Base-by-base conservation (phyloP, 2,329 filamentous ascomycete species). In the Paracoccidioides lutzii region DNA sequence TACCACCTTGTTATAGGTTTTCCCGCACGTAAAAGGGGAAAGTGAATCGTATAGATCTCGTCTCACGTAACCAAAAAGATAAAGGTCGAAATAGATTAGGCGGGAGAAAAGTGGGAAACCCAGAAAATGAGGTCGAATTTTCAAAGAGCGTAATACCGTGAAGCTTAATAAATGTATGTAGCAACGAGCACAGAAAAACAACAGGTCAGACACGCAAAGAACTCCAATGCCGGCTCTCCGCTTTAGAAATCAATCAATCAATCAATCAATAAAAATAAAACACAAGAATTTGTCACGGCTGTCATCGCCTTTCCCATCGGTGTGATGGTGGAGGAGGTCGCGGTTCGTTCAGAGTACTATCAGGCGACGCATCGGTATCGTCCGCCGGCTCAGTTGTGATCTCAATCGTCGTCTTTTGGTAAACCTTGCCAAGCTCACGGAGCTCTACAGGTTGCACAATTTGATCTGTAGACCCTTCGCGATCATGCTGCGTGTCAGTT, bases 381-480 rank as follows among this genome's bases (percentile, higher is more conserved):
- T 46, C 42, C 15, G 43, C 53, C 5, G 66, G 68, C 46, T 73
- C 70, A 40, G 61, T 63, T 1, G 69, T 72, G 54, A 73, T 69
- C 55, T 73, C 70, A 52, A 75, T 73, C 4, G 71, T 75, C 0
- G 71, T 74, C 53, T 75, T 62, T 57, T 73, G 70, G 55, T 73
- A 72, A 54, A 75, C 72, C 53, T 71, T 71, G 12, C 69, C 70
- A 38, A 73, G 63, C 3, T 65, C 62, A 0, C 56, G 53, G 60
- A 69, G 59, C 55, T 71, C 71, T 4, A 67, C 56, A n/a, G 58
- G 62, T 2, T 64, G 53, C 12, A 71, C 70, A 55, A 78, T 73
- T 22, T 71, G 72, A 22, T 75, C 74, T 4, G 72, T 73, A 12
- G 73, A 77, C 15, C 74, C 73, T 55, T 76, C 73, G 12, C 70